Base-by-base conservation (phyloP, 2,329 filamentous ascomycete species). In the Fusarium devonianum region DNA sequence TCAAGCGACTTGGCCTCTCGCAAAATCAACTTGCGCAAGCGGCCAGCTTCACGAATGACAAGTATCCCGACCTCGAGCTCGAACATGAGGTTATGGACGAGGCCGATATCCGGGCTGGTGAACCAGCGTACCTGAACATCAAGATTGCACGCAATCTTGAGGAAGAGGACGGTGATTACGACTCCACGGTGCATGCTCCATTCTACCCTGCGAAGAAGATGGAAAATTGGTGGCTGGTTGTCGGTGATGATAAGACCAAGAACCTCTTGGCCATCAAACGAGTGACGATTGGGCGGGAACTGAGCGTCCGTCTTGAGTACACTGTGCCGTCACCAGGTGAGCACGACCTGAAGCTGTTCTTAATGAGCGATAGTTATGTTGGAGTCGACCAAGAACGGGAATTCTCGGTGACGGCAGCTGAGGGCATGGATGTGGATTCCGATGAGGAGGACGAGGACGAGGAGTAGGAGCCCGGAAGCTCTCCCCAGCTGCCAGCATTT, bases 221-320 rank as follows among this genome's bases (percentile, higher is more conserved):
- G 77, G 94, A 99, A 80, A 96, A 94, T 69, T 99, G 92, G 92
- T 99, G 94, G 94, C 77, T 99, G 46, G 90, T 99, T 14, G 90
- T 99, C 23, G 93, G 92, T 21, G 92, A 97, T 64, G 92, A 97
- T 75, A 88, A 85, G 70, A 90, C 88, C 29, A 93, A 91, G 77
- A 92, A 82, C 57, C 78, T 99, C 55, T 78, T 97, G 49, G 92
- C 90, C 3, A 96, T 97, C 77, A 99, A 97, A 81, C 85, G 93
- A 62, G 87, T 99, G 52, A 96, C 92, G 2, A 88, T 99, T 57
- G 88, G 86, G 29, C 83, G 83, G 63, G 86, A 88, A 68, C 75
- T 96, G 64, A 88, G 90, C 66, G 82, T 92, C 48, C 86, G 85
- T 67, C 77, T 99, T 57, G 92, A 97, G 74, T 96, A 92, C 71